These are phyloP conservation scores for Calonectria pauciramosa DNA, from an alignment of 2,329 filamentous ascomycete species.

Conservation along the genomic window DNA sequence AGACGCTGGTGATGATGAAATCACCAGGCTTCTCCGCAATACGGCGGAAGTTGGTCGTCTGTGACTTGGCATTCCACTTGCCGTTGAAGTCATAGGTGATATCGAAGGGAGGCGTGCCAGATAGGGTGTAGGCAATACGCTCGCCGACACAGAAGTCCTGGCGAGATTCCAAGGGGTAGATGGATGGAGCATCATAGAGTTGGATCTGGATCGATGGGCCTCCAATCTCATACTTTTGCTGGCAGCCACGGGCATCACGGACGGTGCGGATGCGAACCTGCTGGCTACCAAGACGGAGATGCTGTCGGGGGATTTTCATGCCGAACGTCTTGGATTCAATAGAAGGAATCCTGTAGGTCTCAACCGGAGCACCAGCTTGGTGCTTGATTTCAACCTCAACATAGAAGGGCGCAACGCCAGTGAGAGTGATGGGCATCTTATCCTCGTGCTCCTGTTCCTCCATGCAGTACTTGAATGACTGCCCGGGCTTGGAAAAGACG, in stretches of 20 bases:
- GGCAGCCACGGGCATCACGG: slow-evolving; percentile 88
- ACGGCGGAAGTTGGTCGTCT: slow-evolving; percentile 88
- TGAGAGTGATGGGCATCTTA: slow-evolving; percentile 86
- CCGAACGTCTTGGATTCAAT: slow-evolving; percentile 82
- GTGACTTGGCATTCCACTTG: slow-evolving; percentile 82
- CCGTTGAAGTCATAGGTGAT: slow-evolving; percentile 93
- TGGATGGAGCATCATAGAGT: slow-evolving; percentile 92
- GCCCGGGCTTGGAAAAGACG: slow-evolving; percentile 85
- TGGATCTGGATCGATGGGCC: slow-evolving; percentile 88
- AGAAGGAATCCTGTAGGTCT: slow-evolving; percentile 84
- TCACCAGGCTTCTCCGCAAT: slow-evolving; percentile 92
- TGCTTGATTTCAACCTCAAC: slow-evolving; percentile 96
- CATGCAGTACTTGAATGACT: slow-evolving; percentile 96
- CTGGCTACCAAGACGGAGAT: slow-evolving; percentile 90
- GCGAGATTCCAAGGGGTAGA: slow-evolving; percentile 87
- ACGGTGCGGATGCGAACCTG: slow-evolving; percentile 91
- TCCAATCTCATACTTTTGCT: slow-evolving; percentile 79
- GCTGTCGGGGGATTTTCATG: slow-evolving; percentile 86
- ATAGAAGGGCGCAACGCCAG: slow-evolving; percentile 88
- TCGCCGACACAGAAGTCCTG: slow-evolving; percentile 96
- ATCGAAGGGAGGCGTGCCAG: slow-evolving; percentile 91
- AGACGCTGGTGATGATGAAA: slow-evolving; percentile 88
- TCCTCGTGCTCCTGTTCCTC: slow-evolving; percentile 87
- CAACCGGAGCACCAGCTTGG: slow-evolving; percentile 82
- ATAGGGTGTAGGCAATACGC: slow-evolving; percentile 90